phyloP scores from a whole-genome alignment of 805 yeast genomes.

The Pichia manshurica region DNA sequence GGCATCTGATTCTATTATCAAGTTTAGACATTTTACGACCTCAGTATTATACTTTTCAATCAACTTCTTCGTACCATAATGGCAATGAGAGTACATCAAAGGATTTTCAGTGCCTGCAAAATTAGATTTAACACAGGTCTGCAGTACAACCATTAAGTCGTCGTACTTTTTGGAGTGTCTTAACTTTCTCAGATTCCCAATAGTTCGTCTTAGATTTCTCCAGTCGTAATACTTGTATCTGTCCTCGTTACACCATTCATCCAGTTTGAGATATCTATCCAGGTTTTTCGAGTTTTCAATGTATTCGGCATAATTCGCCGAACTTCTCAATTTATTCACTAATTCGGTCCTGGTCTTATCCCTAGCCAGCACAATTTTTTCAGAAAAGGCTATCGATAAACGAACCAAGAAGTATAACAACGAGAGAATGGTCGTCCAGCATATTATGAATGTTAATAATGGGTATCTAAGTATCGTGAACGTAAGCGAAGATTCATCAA shows the following conservation, averaged over 20 bases:
- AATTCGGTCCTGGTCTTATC: slow-evolving; percentile 49
- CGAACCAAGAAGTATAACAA: slow-evolving; percentile 48
- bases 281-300: slow-evolving; percentile 47
- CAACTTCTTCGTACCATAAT: slow-evolving; percentile 65
- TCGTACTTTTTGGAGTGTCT: slow-evolving; percentile 32
- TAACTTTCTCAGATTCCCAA: slow-evolving; percentile 35
- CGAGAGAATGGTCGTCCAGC: slow-evolving; percentile 51
- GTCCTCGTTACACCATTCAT: slow-evolving; percentile 58
- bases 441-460: slow-evolving; percentile 41
- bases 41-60: slow-evolving; percentile 51
- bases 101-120: slow-evolving; percentile 78
- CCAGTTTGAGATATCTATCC: slow-evolving; percentile 54
- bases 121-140: slow-evolving; percentile 62
- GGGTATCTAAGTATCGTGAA: slow-evolving; percentile 62
- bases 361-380: slow-evolving; percentile 49
- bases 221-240: slow-evolving; percentile 64
- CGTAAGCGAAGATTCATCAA: slow-evolving; percentile 25
- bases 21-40: slow-evolving; percentile 43
- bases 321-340: slow-evolving; percentile 42
- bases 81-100: slow-evolving; percentile 63
- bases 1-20: slow-evolving; percentile 34
- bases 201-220: slow-evolving; percentile 47
- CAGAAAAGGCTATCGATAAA: slow-evolving; percentile 57
- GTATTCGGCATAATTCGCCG: slow-evolving; percentile 59
- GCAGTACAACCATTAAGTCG: slow-evolving; percentile 50